phyloP scores from a whole-genome alignment of 2,329 filamentous ascomycete species.

The Cladosporium sp. region DNA sequence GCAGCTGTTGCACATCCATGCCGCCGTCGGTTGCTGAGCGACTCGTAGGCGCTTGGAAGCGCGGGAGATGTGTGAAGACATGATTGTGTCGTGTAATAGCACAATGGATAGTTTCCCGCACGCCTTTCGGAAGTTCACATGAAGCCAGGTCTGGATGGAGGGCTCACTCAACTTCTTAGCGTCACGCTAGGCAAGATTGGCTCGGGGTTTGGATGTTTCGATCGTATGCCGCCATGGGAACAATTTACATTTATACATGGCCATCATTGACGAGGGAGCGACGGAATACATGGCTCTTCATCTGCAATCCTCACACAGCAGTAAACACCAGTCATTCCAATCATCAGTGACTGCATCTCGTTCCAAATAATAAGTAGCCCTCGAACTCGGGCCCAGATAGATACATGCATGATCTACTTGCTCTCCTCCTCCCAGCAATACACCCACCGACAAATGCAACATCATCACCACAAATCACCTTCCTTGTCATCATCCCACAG shows the following conservation, averaged over 20 bases:
- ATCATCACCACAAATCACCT: constrained; percentile 34
- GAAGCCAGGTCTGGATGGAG: constrained; percentile 9
- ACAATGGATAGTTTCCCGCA: neutral
- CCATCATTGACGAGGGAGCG: neutral
- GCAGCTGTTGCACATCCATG: constrained; percentile 21
- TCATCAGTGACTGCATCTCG: neutral
- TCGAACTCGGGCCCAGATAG: neutral
- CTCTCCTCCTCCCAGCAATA: neutral
- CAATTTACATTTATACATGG: neutral
- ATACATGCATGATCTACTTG: constrained; percentile 5
- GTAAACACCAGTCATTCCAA: neutral
- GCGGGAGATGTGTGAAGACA: constrained; percentile 26
- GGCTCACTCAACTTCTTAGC: constrained; percentile 16
- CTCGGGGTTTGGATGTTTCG: neutral
- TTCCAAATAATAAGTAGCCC: constrained; percentile 9
- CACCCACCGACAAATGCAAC: constrained; percentile 11
- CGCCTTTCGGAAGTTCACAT: constrained; percentile 11
- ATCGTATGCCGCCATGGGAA: neutral
- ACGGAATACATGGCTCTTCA: neutral
- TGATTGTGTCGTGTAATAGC: neutral
- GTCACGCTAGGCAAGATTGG: neutral
- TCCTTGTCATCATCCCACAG: constrained; percentile 36
- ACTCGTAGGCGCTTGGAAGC: constrained; percentile 37
- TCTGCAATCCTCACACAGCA: neutral
- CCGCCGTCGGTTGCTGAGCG: constrained; percentile 6